These are phyloP conservation scores for Arthroderma sp. DNA, from an alignment of 2,329 filamentous ascomycete genomes.

Conservation along the genomic window DNA sequence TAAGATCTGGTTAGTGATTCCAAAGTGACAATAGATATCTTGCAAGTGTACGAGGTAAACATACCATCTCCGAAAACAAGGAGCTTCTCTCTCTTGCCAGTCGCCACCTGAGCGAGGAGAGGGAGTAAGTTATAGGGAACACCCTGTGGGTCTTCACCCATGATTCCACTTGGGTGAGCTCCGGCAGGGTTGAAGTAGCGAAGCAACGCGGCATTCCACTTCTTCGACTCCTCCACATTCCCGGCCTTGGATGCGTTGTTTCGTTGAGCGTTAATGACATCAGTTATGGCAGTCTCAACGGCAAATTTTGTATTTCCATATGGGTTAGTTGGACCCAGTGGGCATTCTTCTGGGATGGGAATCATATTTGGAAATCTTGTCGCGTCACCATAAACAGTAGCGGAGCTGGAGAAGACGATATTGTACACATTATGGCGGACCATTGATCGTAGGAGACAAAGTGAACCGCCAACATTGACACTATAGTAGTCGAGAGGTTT, in stretches of 20 bases:
- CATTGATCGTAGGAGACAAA: constrained; percentile 79
- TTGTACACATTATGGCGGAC: constrained; percentile 79
- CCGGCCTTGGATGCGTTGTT: constrained; percentile 68
- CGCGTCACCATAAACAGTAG: constrained; percentile 95
- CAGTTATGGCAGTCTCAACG: constrained; percentile 83
- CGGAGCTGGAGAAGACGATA: constrained; percentile 96
- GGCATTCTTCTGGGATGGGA: constrained; percentile 92
- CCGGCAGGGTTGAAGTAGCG: constrained; percentile 98
- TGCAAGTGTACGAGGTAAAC: constrained; percentile 17
- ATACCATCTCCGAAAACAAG: constrained; percentile 85
- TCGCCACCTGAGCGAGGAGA: constrained; percentile 86
- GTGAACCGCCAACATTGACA: constrained; percentile 88
- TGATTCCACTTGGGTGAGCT: constrained; percentile 85
- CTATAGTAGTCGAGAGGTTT: constrained; percentile 96
- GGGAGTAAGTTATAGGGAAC: constrained; percentile 93
- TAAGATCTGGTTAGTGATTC: constrained; percentile 6
- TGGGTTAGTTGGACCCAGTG: constrained; percentile 89
- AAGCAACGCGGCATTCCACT: constrained; percentile 86
- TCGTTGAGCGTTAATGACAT: constrained; percentile 77
- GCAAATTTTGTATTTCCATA: constrained; percentile 94
- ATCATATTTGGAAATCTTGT: constrained; percentile 97
- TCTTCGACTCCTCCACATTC: constrained; percentile 54
- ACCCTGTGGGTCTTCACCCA: constrained; percentile 95
- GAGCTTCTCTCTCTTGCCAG: constrained; percentile 86
- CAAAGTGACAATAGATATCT: constrained; percentile 1